phyloP scores from a whole-genome alignment of 169 alveolate genomes.

The Blepharisma undulans region DNA sequence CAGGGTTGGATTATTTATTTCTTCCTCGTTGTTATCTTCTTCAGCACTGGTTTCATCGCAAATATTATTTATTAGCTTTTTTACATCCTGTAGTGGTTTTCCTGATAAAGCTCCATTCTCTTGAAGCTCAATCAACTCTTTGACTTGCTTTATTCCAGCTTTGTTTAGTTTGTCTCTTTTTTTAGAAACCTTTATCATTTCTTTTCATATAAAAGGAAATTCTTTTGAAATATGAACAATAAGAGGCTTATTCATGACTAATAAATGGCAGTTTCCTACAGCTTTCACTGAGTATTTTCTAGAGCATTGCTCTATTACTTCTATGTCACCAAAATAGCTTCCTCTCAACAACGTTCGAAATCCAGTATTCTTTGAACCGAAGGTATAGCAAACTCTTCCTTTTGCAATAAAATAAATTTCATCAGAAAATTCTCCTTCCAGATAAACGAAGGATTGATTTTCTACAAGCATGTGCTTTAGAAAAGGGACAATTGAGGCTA shows the following conservation, averaged over 20 bases:
- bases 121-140: not conserved
- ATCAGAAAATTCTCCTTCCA: conserved; percentile 71
- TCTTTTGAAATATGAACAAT: conserved; percentile 45
- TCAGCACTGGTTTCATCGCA: not conserved
- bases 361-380: conserved; percentile 46
- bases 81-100: not conserved
- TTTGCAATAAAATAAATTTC: conserved; percentile 75
- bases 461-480: conserved; percentile 62
- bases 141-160: conserved; percentile 31
- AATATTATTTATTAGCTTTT: too few species aligned
- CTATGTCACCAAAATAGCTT: conserved; percentile 64
- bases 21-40: not conserved
- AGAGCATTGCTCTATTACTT: conserved; percentile 24
- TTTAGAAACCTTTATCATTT: conserved; percentile 43
- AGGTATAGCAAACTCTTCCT: conserved; percentile 77
- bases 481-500: conserved; percentile 58
- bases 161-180: conserved; percentile 31
- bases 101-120: not conserved
- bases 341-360: conserved; percentile 51
- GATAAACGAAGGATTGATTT: conserved; percentile 60
- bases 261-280: not conserved
- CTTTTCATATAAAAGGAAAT: conserved; percentile 54
- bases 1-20: not conserved
- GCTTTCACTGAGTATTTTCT: not conserved
- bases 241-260: not conserved